A percentile compares a stretch with the other conserved stretches of the same genome.
Evolutionary conservation across 768 basidiomycete species (phyloP).

Genomic region (Clitopilus hobsonii): DNA sequence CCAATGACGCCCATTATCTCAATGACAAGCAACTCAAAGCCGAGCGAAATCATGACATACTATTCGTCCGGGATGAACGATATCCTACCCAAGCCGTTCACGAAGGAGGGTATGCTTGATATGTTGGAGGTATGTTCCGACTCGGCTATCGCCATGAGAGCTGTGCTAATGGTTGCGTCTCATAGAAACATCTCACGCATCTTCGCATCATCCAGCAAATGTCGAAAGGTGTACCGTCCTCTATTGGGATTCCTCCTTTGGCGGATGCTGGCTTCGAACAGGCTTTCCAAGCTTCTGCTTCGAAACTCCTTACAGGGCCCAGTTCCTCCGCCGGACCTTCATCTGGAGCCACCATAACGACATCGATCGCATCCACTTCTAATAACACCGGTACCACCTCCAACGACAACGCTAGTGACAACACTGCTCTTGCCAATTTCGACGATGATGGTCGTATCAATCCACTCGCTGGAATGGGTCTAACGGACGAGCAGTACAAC

Average conservation of each 20-base stretch:
- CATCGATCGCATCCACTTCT: constrained; percentile 2
- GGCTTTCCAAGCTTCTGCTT: constrained; percentile 41
- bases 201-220: constrained; percentile 84
- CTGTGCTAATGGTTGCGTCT: background rate
- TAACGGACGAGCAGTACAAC: constrained; percentile 85
- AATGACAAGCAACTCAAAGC: constrained; percentile 95
- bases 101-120: constrained; percentile 83
- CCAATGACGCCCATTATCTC: constrained; percentile 95
- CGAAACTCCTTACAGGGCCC: constrained; percentile 2
- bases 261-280: constrained; percentile 52
- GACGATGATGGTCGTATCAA: constrained; percentile 63
- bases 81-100: constrained; percentile 94
- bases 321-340: constrained; percentile 3
- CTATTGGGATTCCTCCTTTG: constrained; percentile 62
- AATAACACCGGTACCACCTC: constrained; percentile 15
- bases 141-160: background rate
- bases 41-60: constrained; percentile 90
- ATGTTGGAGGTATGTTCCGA: constrained; percentile 74
- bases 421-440: constrained; percentile 20
- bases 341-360: constrained; percentile 8
- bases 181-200: constrained; percentile 81
- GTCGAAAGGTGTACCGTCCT: constrained; percentile 53
- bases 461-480: constrained; percentile 82
- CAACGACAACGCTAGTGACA: constrained; percentile 12
- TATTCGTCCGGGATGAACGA: constrained; percentile 94